phyloP scores from a whole-genome alignment of 352 stramenopile species.

The Globisporangium uncinulatum region DNA sequence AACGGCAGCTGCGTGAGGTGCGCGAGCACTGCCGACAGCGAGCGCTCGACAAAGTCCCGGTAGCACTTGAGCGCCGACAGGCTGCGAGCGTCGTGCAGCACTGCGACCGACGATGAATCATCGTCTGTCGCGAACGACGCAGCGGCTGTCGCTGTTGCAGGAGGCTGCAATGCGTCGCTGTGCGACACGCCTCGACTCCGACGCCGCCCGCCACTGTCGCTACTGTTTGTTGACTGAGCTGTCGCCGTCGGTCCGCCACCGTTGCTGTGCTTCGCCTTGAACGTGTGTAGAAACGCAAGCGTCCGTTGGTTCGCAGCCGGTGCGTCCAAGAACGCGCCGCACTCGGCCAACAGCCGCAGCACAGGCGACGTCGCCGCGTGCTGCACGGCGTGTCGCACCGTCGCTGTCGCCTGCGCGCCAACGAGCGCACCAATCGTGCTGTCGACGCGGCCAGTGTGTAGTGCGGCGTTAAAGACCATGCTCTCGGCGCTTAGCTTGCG shows the following conservation, averaged over 20 bases:
- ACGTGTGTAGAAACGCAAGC: conserved; percentile 34
- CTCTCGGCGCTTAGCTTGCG: conserved; percentile 51
- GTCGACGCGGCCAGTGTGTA: conserved; percentile 11
- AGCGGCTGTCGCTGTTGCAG: conserved; percentile 14
- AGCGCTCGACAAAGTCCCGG: conserved; percentile 65
- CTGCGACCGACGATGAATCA: conserved; percentile 29
- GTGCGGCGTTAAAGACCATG: conserved; percentile 20
- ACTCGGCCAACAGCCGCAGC: conserved; percentile 32
- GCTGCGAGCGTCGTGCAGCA: conserved; percentile 42
- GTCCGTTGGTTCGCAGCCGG: conserved; percentile 36
- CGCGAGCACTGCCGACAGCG: conserved; percentile 44
- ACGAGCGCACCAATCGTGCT: conserved; percentile 30
- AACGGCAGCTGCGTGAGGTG: conserved; percentile 23
- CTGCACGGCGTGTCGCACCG: conserved; percentile 16
- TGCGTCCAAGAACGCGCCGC: conserved; percentile 41
- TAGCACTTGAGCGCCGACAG: conserved; percentile 65
- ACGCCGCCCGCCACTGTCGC: neutral
- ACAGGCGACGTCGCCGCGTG: conserved; percentile 13
- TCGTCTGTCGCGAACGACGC: neutral
- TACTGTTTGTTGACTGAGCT: neutral
- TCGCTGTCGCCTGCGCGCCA: conserved; percentile 15
- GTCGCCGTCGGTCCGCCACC: neutral
- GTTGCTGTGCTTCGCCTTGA: conserved; percentile 46
- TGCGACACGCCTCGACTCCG: neutral
- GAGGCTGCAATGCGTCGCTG: neutral